Conservation (phyloP, 1,139 yeast genomes). For the Geotrichum fermentans region DNA sequence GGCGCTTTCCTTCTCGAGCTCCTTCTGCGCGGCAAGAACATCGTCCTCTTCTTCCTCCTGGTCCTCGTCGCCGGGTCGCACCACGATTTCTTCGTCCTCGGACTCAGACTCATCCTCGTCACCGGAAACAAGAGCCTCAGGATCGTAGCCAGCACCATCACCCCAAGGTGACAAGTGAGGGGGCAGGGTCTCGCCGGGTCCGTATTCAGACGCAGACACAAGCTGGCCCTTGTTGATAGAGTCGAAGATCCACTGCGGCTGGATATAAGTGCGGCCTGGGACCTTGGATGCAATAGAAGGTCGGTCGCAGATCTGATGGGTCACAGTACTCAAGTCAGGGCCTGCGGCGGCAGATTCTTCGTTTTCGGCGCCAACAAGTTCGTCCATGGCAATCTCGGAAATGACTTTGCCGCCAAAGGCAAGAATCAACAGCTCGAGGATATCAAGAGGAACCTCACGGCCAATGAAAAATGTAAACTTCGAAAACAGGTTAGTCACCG, state of each 20-base stretch:
- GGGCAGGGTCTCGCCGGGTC: slow-evolving; percentile 92
- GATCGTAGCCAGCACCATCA: slow-evolving; percentile 85
- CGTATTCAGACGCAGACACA: slow-evolving; percentile 71
- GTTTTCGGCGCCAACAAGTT: slow-evolving; percentile 44
- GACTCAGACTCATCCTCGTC: slow-evolving; percentile 40
- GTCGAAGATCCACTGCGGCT: slow-evolving; percentile 98
- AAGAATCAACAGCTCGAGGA: slow-evolving; percentile 79
- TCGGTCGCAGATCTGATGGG: slow-evolving; percentile 93
- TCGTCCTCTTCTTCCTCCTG: slow-evolving; percentile 39
- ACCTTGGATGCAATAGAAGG: slow-evolving; percentile 74
- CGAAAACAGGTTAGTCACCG: slow-evolving; percentile 61
- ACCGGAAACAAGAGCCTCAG: slow-evolving; percentile 49
- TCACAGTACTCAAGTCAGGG: slow-evolving; percentile 62
- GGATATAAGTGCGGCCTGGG: slow-evolving; percentile 88
- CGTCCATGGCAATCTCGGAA: slow-evolving; percentile 85
- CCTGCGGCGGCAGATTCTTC: slow-evolving; percentile 36
- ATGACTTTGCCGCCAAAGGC: slow-evolving; percentile 84
- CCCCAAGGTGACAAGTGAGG: slow-evolving; percentile 99
- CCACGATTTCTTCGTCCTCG: slow-evolving; percentile 48
- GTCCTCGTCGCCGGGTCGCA: slow-evolving; percentile 47
- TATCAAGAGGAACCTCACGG: slow-evolving; percentile 91
- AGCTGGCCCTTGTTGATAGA: slow-evolving; percentile 73
- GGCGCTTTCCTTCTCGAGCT: slow-evolving; percentile 83
- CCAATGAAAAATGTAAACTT: slow-evolving; percentile 81
- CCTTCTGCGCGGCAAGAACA: slow-evolving; percentile 67